These are phyloP conservation scores for Bassia scoparia DNA, from an alignment of 148 eudicot genomes.

Conservation along the genomic window DNA sequence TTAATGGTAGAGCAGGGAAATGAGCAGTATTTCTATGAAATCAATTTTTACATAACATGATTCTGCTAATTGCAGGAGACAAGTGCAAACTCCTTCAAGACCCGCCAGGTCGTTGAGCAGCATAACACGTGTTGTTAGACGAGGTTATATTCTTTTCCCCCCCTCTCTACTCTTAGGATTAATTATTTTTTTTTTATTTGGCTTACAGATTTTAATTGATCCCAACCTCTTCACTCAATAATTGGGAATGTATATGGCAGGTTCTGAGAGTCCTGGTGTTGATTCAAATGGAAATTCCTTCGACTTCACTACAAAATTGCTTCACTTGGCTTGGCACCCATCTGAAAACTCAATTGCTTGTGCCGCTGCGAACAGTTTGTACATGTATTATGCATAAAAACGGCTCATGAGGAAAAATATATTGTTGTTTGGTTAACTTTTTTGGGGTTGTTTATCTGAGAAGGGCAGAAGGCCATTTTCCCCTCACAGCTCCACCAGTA, in stretches of 20 bases:
- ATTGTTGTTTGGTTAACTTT: slow-evolving; percentile 24
- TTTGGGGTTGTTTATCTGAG: slow-evolving; percentile 21
- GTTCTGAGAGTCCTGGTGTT: slow-evolving; percentile 59
- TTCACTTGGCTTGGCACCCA: slow-evolving; percentile 96
- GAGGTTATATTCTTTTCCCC: slow-evolving; percentile 38
- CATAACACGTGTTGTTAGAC: slow-evolving; percentile 60
- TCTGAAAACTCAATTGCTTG: slow-evolving; percentile 80
- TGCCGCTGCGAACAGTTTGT: slow-evolving; percentile 93
- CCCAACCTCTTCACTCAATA: background rate
- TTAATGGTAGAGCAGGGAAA: background rate
- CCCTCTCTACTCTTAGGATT: too few relatives aligned
- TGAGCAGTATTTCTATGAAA: background rate
- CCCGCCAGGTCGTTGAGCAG: slow-evolving; percentile 72
- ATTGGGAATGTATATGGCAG: slow-evolving; percentile 36
- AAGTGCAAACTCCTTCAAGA: slow-evolving; percentile 79
- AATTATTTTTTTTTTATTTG: too few relatives aligned
- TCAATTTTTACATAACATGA: background rate
- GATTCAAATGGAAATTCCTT: slow-evolving; percentile 73
- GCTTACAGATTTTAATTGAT: background rate
- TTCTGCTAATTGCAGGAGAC: slow-evolving; percentile 49
- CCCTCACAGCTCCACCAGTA: slow-evolving; percentile 26
- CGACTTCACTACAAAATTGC: slow-evolving; percentile 80
- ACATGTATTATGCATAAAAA: slow-evolving; percentile 84
- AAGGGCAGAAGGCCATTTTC: slow-evolving; percentile 26
- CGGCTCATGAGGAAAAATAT: slow-evolving; percentile 17